A percentile compares a stretch with the other conserved stretches of the same genome.
Conservation (phyloP, 2,329 filamentous ascomycete genomes). For the Botrytis galanthina region DNA sequence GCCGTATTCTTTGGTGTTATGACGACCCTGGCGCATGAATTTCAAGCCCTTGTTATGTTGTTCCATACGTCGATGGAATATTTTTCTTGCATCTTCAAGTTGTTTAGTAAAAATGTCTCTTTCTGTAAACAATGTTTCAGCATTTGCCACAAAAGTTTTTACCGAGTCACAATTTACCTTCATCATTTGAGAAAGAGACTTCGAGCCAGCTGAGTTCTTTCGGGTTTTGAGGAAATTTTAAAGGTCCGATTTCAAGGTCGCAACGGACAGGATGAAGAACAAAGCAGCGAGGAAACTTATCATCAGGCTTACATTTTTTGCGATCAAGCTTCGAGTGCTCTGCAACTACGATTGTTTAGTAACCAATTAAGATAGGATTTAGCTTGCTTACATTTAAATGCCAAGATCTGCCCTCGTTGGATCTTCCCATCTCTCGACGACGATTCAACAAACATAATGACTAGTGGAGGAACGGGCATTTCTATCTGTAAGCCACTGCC, state of each 20-base stretch:
- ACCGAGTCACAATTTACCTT: neutral
- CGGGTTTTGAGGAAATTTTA: neutral
- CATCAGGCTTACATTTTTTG: neutral
- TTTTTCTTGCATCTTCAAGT: neutral
- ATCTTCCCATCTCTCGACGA: neutral
- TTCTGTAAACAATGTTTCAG: neutral
- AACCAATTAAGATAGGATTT: neutral
- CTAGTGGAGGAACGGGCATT: neutral
- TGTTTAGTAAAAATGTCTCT: neutral
- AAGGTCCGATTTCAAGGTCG: slow-evolving; percentile 8
- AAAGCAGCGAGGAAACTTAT: slow-evolving; percentile 8
- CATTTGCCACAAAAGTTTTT: neutral
- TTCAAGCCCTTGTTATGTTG: neutral
- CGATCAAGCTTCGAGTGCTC: neutral
- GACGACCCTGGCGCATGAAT: neutral
- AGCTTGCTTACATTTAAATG: slow-evolving; percentile 13
- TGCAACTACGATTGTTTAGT: neutral
- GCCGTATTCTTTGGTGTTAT: slow-evolving; percentile 7
- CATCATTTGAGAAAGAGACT: neutral
- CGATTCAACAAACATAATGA: slow-evolving; percentile 17
- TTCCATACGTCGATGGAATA: neutral
- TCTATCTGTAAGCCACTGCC: neutral
- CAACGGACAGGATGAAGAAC: neutral
- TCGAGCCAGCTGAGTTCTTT: slow-evolving; percentile 15
- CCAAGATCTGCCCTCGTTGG: neutral